Evolutionary conservation across 192 early-diverging fungal genomes (phyloP).

Genomic region (Coemansia sp.): DNA sequence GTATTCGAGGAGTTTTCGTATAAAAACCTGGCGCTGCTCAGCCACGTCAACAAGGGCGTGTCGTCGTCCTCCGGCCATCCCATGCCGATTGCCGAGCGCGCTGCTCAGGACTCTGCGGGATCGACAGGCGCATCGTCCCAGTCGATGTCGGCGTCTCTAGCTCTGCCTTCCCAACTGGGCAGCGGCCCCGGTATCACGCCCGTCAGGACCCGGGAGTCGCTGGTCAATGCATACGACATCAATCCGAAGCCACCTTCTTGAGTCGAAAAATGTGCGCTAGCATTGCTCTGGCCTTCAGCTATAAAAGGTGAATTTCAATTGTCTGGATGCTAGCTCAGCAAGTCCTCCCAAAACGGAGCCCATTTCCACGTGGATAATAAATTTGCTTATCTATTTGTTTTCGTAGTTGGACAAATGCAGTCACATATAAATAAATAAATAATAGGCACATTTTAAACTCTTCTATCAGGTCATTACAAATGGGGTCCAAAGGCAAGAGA

Average conservation of each 20-base stretch:
- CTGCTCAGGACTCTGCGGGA: background rate
- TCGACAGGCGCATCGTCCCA: background rate
- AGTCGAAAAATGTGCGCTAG: too few relatives aligned
- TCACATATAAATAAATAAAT: too few relatives aligned
- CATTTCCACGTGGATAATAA: too few relatives aligned
- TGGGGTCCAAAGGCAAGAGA: background rate
- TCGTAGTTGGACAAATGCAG: too few relatives aligned
- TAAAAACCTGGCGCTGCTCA: slow-evolving; percentile 62
- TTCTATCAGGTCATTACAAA: background rate
- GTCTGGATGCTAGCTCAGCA: too few relatives aligned
- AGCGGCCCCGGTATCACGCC: background rate
- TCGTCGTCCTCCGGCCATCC: slow-evolving; percentile 44
- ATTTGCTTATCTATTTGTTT: too few relatives aligned
- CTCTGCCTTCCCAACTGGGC: background rate
- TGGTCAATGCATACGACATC: background rate
- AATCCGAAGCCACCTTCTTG: background rate
- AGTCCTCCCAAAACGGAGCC: too few relatives aligned
- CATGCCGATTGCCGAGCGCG: slow-evolving; percentile 24
- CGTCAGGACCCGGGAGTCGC: background rate
- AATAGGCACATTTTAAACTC: too few relatives aligned
- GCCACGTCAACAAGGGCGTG: slow-evolving; percentile 63
- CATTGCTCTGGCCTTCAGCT: too few relatives aligned
- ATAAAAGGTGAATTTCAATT: too few relatives aligned
- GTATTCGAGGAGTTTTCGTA: slow-evolving; percentile 64
- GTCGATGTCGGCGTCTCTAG: background rate